Evolutionary conservation across 768 basidiomycete species (phyloP).

Genomic region (Boletus coccyginus): DNA sequence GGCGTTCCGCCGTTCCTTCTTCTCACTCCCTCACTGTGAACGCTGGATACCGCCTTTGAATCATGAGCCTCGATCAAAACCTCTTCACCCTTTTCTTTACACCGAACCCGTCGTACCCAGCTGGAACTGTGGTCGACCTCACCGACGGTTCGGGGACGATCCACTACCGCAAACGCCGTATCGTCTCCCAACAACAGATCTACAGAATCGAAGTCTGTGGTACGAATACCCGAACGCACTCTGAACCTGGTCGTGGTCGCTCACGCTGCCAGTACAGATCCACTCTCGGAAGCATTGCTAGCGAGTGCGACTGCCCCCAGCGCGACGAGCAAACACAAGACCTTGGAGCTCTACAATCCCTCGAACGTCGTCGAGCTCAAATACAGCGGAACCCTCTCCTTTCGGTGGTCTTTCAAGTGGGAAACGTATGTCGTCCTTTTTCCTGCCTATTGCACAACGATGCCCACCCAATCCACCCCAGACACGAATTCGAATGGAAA

Average conservation of each 20-base stretch:
- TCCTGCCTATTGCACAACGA: conserved; percentile 14
- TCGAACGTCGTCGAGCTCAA: conserved; percentile 66
- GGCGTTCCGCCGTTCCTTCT: neutral
- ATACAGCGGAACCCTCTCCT: conserved; percentile 68
- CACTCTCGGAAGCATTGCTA: conserved; percentile 67
- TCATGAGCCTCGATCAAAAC: conserved; percentile 83
- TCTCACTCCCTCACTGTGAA: neutral
- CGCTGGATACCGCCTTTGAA: neutral
- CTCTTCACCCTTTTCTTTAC: conserved; percentile 75
- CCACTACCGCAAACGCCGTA: conserved; percentile 72
- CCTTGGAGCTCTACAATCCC: conserved; percentile 74
- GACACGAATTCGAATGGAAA: conserved; percentile 85
- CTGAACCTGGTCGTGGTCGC: neutral
- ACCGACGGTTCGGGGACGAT: conserved; percentile 58
- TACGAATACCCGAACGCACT: conserved; percentile 27
- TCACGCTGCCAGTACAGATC: conserved; percentile 47
- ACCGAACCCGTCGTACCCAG: conserved; percentile 54
- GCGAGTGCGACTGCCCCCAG: conserved; percentile 64
- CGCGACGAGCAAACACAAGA: conserved; percentile 68
- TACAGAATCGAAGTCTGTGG: conserved; percentile 72
- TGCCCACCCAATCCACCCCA: conserved; percentile 41
- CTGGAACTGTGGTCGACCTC: conserved; percentile 57
- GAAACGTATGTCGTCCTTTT: conserved; percentile 57
- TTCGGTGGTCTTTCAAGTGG: conserved; percentile 80
- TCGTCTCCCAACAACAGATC: conserved; percentile 39